phyloP scores from a whole-genome alignment of 495 filamentous ascomycete species.

The Neurospora discreta region DNA sequence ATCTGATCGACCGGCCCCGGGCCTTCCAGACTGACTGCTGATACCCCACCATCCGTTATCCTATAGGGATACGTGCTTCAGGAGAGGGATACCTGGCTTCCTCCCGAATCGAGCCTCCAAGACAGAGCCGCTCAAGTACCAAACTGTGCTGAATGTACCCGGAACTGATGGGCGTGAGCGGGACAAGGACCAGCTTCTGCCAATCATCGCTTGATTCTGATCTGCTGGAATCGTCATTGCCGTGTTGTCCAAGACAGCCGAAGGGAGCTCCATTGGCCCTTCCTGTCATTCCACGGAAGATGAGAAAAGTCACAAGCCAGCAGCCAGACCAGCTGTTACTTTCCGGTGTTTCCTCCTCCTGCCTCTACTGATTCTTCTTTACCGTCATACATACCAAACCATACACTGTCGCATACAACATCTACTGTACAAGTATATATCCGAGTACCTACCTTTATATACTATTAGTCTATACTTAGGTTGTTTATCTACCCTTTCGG shows the following conservation, averaged over 20 bases:
- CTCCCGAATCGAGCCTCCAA: no score
- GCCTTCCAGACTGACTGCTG: background rate
- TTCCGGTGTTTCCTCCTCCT: background rate
- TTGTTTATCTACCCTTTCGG: background rate
- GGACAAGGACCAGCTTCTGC: slow-evolving; percentile 4
- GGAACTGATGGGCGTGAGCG: background rate
- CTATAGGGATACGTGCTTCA: background rate
- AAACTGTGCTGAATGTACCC: background rate
- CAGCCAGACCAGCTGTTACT: background rate
- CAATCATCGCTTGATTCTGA: slow-evolving; percentile 6
- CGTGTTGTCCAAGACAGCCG: background rate
- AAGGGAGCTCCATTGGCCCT: background rate
- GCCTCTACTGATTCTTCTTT: background rate
- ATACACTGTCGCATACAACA: background rate
- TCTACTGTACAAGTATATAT: background rate
- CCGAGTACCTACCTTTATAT: no score
- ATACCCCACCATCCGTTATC: background rate
- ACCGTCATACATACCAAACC: background rate
- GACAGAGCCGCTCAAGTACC: background rate
- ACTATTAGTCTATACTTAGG: background rate
- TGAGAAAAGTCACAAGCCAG: background rate
- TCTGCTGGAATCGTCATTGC: background rate
- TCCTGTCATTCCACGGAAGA: background rate
- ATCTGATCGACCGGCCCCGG: background rate
- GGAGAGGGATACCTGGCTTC: background rate